Conservation (phyloP, 148 eudicot genomes). For the Chenopodium suecicum region DNA sequence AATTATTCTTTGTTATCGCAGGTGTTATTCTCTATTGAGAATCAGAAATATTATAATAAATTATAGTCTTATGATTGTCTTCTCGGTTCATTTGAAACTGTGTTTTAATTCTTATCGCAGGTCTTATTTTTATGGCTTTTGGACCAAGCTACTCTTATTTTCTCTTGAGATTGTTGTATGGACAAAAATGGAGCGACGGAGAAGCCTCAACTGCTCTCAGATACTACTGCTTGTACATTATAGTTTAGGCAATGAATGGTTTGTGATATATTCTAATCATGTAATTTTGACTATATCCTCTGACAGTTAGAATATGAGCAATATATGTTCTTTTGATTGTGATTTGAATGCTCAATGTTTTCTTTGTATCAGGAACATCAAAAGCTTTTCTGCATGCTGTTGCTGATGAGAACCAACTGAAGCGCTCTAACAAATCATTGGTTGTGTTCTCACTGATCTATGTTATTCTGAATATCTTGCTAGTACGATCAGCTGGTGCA, state of each 20-base stretch:
- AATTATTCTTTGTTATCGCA: too few relatives aligned
- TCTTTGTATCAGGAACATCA: constrained; percentile 77
- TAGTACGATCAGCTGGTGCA: constrained; percentile 89
- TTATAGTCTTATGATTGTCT: background rate
- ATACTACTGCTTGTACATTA: constrained; percentile 79
- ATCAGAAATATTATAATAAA: background rate
- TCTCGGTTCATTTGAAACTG: background rate
- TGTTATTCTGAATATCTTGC: constrained; percentile 62
- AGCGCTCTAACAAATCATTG: constrained; percentile 81
- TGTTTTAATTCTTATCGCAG: constrained; percentile 31
- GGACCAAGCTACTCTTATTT: constrained; percentile 97
- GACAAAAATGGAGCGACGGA: constrained; percentile 97
- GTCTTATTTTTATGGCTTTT: constrained; percentile 81
- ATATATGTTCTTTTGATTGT: background rate
- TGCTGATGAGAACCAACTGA: constrained; percentile 77
- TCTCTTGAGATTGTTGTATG: constrained; percentile 85
- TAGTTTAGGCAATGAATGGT: constrained; percentile 88
- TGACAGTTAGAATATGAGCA: background rate
- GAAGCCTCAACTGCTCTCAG: constrained; percentile 91
- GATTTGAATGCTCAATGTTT: constrained; percentile 6
- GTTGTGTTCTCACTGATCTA: constrained; percentile 81
- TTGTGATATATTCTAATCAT: constrained; percentile 21
- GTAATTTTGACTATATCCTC: background rate
- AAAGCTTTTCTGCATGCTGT: constrained; percentile 98
- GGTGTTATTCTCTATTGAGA: background rate